Base-by-base conservation (phyloP, 441 rosid genomes). In the Gossypium schwendimanii region DNA sequence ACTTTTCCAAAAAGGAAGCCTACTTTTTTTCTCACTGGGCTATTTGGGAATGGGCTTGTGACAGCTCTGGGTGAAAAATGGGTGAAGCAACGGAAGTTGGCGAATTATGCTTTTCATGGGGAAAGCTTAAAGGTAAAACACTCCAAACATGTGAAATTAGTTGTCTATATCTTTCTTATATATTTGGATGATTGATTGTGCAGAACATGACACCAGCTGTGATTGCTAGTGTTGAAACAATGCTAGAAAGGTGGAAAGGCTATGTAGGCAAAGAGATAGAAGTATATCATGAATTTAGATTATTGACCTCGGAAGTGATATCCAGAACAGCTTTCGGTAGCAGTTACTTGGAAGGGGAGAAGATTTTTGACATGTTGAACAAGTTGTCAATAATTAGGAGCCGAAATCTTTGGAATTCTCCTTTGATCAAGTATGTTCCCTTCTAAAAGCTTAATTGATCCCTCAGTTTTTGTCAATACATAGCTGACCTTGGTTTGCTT, bases 71-170 rank as follows among this genome's bases (percentile, higher is more conserved):
- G 58, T 20, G 20, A 18, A 17, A 53, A 53, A 7, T 53, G 58
- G 58, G 12, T 1, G 58, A 53, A 2, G 58, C 24, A 53, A 81
- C 72, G 84, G 21, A 81, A 77, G 55, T 28, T 83, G 11, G 85
- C 87, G 18, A 78, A 80, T 24, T 3, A 75, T 44, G 81, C 77
- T 74, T 85, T 85, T 45, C 77, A 57, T 57, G 62, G 62, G 0
- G 62, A 53, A 53, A 53, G 58, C 5, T 17, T 53, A 18, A 53
- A 53, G 58, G 58, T 53, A 53, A 50, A 50, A 6, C 33, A n/a
- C 20, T 50, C 20, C 2, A 6, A 52, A 6, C 18, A 53, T 53
- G 6, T 4, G 33, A 28, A 28, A 28, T 28, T 28, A 28, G 11
- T 53, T 53, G 11, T 23, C 58, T 52, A 52, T 17, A 52, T 52